Base-by-base conservation (phyloP, 192 early-diverging fungal genomes). In the Coemansia sp. region DNA sequence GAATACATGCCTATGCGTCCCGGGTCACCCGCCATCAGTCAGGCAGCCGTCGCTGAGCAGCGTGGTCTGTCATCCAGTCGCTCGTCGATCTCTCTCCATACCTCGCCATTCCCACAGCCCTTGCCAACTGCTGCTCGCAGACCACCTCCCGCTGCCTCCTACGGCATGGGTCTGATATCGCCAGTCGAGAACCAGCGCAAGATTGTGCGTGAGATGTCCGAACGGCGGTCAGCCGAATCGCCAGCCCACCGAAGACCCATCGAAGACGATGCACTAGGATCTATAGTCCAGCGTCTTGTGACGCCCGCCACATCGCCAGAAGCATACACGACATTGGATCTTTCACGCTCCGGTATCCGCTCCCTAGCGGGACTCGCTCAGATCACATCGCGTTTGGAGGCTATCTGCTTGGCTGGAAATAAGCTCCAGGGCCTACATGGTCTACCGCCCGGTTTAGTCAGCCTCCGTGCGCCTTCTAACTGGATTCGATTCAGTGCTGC, bases 211-310 rank as follows among this genome's bases (percentile, higher is more conserved):
- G 78, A 81, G 39, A 81, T 81, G 78, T 34, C 67, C 48, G 78
- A 81, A 61, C 79, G 79, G 56, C 61, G 61, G 45, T 42, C 64
- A 6, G 67, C 34, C 6, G 67, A 61, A 17, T 61, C 67, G 24
- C 56, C 72, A 4, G 56, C 62, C 2, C 32, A 40, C 22, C 50
- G 67, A 9, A 45, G 70, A 19, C 74, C 65, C 44, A 80, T 75
- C 1, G 78, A 72, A 24, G 79, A 81, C 58, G 79, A 81, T 5
- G 79, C 74, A 5, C 67, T 81, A 9, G 79, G 79, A 4, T 76
- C 79, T 34, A 76, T 81, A 39, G 79, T 81, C n/a, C 74, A 76
- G 67, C 73, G 74, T 1, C 71, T 81, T 55, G 70, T 81, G 61
- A 76, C 74, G 1, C 74, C 79, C 1, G 74, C 64, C 1, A 65